Evolutionary conservation across 495 filamentous ascomycete species (phyloP), one percentile per base, ranked within the genome.

Genomic region (Cercophora scortea): DNA sequence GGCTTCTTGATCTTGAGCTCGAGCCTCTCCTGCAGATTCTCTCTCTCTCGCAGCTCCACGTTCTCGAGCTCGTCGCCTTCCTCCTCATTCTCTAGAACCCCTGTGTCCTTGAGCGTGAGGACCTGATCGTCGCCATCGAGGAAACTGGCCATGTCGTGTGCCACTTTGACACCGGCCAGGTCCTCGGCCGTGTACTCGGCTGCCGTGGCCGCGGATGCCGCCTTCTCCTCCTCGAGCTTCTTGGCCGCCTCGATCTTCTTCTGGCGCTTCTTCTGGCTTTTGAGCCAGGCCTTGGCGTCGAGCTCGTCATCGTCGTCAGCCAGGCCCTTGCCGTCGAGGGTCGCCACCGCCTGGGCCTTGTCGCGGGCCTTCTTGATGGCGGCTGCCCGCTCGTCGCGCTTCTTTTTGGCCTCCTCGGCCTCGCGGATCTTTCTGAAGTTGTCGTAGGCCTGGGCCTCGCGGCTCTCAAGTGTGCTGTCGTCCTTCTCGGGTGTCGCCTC

Each of bases 41-140:
- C 92, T 53, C 79, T 78, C 59, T 93, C 93, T 36, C 77, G 78
- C 53, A 97, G 61, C 6, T 86, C 76, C n/a, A 87, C 53, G 60
- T 91, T 89, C 65, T 97, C 87, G 32, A 98, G 77, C 67, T 96
- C 92, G 62, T 98, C 93, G 12, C 85, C 91, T 52, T 94, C 91
- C 32, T 89, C 89, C 50, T 94, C 89, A 39, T 90, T 84, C 53
- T 89, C 83, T 49, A 88, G 84, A 45, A 98, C 84, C 4, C 85
- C 87, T 0, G 87, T 81, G 66, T 98, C 93, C 56, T 94, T 96
- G 12, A 98, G 76, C 0, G 90, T 95, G 50, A 98, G 73, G 35
- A 98, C 79, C 60, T 95, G 87, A 54, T 90, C 89, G 51, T 87
- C 85, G 25, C 75, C 85, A 34, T 86, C 88, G 13, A 83, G 83